These are phyloP conservation scores for Sutorius australiensis DNA, from an alignment of 768 basidiomycete species.

Conservation along the genomic window DNA sequence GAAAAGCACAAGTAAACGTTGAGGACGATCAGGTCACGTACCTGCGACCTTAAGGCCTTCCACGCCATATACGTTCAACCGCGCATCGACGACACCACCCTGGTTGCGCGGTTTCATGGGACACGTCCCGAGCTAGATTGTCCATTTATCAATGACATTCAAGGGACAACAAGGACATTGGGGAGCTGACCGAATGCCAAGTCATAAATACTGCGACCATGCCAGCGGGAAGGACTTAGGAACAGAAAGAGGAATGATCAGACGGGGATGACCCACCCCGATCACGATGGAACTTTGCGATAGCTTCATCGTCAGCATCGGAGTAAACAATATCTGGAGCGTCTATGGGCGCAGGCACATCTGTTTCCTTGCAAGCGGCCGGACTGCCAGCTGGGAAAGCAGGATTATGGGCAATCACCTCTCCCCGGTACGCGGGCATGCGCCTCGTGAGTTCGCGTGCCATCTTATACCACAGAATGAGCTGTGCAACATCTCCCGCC, in stretches of 20 bases:
- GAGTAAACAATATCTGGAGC: slow-evolving; percentile 34
- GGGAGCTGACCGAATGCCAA: slow-evolving; percentile 17
- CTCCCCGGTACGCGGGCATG: slow-evolving; percentile 36
- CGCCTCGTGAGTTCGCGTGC: slow-evolving; percentile 52
- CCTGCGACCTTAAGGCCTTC: slow-evolving; percentile 58
- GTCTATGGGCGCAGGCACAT: slow-evolving; percentile 20
- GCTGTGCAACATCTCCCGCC: slow-evolving; percentile 38
- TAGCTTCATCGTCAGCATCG: slow-evolving; percentile 32
- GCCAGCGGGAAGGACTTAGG: neutral
- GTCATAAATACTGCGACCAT: neutral
- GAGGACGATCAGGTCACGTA: slow-evolving; percentile 15
- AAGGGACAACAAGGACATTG: too few species aligned
- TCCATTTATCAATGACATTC: neutral
- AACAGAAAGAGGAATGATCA: too few species aligned
- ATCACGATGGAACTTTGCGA: slow-evolving; percentile 26
- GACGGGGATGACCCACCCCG: slow-evolving; percentile 1
- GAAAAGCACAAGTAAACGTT: neutral
- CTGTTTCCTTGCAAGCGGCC: slow-evolving; percentile 23
- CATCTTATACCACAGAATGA: slow-evolving; percentile 55
- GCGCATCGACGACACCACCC: slow-evolving; percentile 60
- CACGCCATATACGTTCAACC: slow-evolving; percentile 61
- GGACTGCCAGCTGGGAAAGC: slow-evolving; percentile 27
- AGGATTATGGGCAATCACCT: slow-evolving; percentile 21
- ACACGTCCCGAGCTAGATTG: slow-evolving; percentile 56
- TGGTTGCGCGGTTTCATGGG: slow-evolving; percentile 61